Evolutionary conservation across 768 basidiomycete species (phyloP).

Genomic region (Rhodotorula sphaerocarpa): DNA sequence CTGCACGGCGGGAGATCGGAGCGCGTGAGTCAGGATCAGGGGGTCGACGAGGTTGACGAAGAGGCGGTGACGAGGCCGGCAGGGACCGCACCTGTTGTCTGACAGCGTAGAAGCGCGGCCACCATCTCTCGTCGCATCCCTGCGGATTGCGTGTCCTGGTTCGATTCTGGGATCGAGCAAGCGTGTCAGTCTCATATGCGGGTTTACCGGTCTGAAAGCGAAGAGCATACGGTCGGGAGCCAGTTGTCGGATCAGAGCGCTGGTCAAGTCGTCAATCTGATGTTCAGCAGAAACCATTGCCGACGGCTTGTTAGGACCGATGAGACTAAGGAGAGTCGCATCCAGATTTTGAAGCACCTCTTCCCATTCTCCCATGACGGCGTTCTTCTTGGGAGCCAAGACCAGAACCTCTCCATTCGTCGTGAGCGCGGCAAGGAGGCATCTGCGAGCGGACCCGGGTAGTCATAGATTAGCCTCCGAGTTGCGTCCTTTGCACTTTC

Average conservation of each 20-base stretch:
- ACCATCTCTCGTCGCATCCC: not conserved
- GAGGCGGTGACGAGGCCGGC: too few species aligned
- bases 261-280: constrained; percentile 26
- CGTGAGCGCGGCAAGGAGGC: constrained; percentile 19
- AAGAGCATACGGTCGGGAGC: not conserved
- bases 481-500: too few species aligned
- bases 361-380: constrained; percentile 15
- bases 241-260: not conserved
- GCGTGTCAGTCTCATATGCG: too few species aligned
- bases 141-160: too few species aligned
- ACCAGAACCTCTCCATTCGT: constrained; percentile 19
- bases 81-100: constrained; percentile 9
- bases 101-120: not conserved
- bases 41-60: not conserved
- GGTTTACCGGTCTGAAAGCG: not conserved
- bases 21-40: not conserved
- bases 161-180: too few species aligned
- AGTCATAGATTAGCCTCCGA: not conserved
- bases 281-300: too few species aligned
- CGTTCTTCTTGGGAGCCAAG: constrained; percentile 20
- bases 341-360: too few species aligned
- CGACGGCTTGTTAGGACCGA: too few species aligned
- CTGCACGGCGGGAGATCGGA: not conserved
- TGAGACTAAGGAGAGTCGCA: too few species aligned
- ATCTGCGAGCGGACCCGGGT: not conserved